Evolutionary conservation across 2,329 filamentous ascomycete species (phyloP), one percentile per base, ranked within the genome.

Genomic region (Pseudocercospora eumusae): DNA sequence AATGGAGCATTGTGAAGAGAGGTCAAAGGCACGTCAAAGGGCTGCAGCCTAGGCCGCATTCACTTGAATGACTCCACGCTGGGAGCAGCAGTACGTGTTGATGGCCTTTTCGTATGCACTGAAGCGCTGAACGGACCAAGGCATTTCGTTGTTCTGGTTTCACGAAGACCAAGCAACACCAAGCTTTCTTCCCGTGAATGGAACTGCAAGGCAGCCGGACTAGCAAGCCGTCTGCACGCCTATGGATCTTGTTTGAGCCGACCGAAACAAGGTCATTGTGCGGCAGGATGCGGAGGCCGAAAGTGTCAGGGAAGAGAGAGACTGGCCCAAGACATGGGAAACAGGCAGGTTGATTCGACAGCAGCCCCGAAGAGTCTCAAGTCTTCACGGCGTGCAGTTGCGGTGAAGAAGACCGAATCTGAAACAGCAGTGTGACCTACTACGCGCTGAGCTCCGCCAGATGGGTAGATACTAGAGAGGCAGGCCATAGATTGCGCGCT

Each of bases 111-210:
- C 47, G 25, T 40, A 20, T 47, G 21, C 40, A 44, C 13, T n/a
- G 40, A 57, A 40, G 59, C 59, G 53, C 53, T 36, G 23, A 40
- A 56, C 54, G 33, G 61, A 33, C 23, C 44, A 52, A 52, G 61
- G 57, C 42, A 44, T 56, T 42, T 45, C 53, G 50, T 44, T 56
- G 31, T 15, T 25, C 13, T 42, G 18, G 60, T 62, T 49, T 62
- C 59, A 56, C 56, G 36, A 33, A 18, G 54, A 21, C 50, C 57
- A 63, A 63, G 61, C 61, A 47, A 54, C 21, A 28, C 59, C 61
- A 63, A 63, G 61, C 61, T 56, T 60, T 60, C 23, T 33, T 9
- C 21, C n/a, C 33, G 54, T 52, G 59, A 21, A 57, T 44, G 57
- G 25, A 21, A 28, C 44, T 36, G 25, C 54, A 21, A 57, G 45